A percentile compares a stretch with the other conserved stretches of the same genome.
These are phyloP conservation scores for Tuber calosporum DNA, from an alignment of 495 filamentous ascomycete genomes.

Conservation along the genomic window DNA sequence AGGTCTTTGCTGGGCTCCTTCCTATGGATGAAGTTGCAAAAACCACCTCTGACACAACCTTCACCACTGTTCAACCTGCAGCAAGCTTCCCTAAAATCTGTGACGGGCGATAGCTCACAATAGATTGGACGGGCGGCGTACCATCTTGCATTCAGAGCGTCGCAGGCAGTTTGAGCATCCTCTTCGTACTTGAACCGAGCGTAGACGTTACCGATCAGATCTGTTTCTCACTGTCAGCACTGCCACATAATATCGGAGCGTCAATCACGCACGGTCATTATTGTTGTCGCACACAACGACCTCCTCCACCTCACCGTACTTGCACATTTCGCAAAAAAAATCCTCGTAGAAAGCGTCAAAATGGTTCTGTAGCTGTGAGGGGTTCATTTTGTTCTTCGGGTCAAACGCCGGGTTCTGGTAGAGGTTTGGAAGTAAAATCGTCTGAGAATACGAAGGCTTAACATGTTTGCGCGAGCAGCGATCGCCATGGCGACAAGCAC, in stretches of 20 bases:
- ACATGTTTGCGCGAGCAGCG: slow-evolving; percentile 97
- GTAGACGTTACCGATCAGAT: slow-evolving; percentile 98
- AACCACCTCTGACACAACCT: slow-evolving; percentile 90
- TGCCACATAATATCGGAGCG: not conserved
- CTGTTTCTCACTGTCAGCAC: slow-evolving; percentile 43
- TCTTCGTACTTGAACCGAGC: slow-evolving; percentile 99
- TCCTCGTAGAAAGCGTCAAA: slow-evolving; percentile 99
- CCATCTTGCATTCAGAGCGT: slow-evolving; percentile 88
- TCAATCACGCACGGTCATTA: slow-evolving; percentile 72
- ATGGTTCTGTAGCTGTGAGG: slow-evolving; percentile 91
- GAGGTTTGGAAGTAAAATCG: slow-evolving; percentile 93
- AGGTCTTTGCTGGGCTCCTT: slow-evolving; percentile 86
- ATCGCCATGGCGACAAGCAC: slow-evolving; percentile 95
- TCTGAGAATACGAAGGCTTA: slow-evolving; percentile 96
- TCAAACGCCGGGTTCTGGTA: slow-evolving; percentile 99
- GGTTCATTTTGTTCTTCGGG: slow-evolving; percentile 91
- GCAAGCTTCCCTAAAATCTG: slow-evolving; percentile 96
- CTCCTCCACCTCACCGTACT: slow-evolving; percentile 83
- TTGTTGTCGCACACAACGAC: slow-evolving; percentile 90
- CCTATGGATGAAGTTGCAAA: slow-evolving; percentile 98
- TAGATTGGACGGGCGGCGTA: slow-evolving; percentile 97
- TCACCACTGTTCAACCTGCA: slow-evolving; percentile 91
- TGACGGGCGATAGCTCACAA: slow-evolving; percentile 93
- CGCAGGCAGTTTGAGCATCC: slow-evolving; percentile 84
- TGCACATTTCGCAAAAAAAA: slow-evolving; percentile 98